These are phyloP conservation scores for Rhododendron vialii DNA, from an alignment of 148 eudicot species.

Conservation along the genomic window DNA sequence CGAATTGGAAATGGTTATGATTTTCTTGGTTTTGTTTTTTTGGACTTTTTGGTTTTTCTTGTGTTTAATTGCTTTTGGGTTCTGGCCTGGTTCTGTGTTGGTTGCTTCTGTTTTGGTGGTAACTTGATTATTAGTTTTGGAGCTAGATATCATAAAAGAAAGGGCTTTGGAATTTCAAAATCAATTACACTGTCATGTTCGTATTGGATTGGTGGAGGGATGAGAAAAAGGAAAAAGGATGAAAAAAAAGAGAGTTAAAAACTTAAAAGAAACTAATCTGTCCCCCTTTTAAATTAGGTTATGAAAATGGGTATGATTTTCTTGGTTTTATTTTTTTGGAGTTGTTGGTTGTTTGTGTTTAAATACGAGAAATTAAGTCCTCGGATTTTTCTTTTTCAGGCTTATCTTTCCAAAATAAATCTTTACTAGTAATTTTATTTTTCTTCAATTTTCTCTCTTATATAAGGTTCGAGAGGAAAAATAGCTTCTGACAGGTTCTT, in stretches of 20 bases:
- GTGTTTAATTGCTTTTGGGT: neutral
- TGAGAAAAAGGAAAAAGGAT: neutral
- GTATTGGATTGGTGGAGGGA: neutral
- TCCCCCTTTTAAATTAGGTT: neutral
- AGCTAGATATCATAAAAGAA: neutral
- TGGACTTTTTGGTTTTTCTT: neutral
- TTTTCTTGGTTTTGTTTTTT: neutral
- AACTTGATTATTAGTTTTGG: neutral
- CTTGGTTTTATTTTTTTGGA: too few relatives aligned
- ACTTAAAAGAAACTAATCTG: neutral
- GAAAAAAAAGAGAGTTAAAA: neutral
- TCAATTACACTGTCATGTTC: neutral
- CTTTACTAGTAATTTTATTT: neutral
- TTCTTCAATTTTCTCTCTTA: neutral
- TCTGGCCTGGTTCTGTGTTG: neutral
- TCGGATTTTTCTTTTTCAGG: neutral
- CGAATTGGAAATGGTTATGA: neutral
- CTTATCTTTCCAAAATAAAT: neutral
- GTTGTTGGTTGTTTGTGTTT: too few relatives aligned
- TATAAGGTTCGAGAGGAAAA: neutral
- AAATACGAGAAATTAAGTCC: neutral
- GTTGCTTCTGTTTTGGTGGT: neutral
- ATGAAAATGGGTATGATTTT: neutral
- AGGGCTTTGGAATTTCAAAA: neutral
- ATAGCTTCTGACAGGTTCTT: neutral